Conservation (phyloP, 192 early-diverging fungal genomes). For the Umbelopsis vinacea region DNA sequence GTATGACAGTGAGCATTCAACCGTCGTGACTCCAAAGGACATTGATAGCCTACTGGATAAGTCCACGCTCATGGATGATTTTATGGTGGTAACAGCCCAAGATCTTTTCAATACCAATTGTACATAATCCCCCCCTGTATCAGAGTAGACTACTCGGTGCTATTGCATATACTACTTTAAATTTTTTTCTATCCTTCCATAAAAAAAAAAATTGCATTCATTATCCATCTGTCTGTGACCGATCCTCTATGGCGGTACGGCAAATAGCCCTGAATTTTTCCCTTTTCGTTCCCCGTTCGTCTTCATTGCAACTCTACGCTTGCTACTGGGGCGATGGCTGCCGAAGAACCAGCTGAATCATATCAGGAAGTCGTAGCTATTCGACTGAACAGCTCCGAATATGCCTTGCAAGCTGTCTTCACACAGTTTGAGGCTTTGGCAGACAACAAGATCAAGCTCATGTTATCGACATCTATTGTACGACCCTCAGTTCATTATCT, state of each 20-base stretch:
- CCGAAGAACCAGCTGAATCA: conserved; percentile 15
- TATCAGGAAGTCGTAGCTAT: conserved; percentile 13
- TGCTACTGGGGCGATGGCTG: conserved; percentile 16
- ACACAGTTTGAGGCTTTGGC: conserved; percentile 64
- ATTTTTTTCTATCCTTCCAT: not conserved
- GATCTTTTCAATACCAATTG: conserved; percentile 6
- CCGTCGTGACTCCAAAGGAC: conserved; percentile 6
- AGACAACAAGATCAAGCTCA: conserved; percentile 54
- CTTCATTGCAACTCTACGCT: conserved; percentile 1
- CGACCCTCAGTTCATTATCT: not conserved
- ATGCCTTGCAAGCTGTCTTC: conserved; percentile 59
- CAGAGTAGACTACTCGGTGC: not conserved
- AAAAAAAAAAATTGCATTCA: not conserved
- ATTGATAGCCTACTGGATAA: conserved; percentile 5
- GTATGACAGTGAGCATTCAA: not conserved
- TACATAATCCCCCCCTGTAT: not conserved
- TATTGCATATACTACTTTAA: too few relatives aligned
- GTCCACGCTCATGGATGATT: not conserved
- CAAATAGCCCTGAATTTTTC: not conserved
- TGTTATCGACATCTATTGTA: conserved; percentile 47
- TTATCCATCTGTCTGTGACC: not conserved
- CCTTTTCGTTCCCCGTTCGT: conserved; percentile 7
- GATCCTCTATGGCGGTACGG: too few relatives aligned
- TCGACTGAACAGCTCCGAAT: conserved; percentile 44
- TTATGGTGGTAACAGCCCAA: not conserved